Base-by-base conservation (phyloP, 2,329 filamentous ascomycete genomes). In the Xylariaceae sp. region DNA sequence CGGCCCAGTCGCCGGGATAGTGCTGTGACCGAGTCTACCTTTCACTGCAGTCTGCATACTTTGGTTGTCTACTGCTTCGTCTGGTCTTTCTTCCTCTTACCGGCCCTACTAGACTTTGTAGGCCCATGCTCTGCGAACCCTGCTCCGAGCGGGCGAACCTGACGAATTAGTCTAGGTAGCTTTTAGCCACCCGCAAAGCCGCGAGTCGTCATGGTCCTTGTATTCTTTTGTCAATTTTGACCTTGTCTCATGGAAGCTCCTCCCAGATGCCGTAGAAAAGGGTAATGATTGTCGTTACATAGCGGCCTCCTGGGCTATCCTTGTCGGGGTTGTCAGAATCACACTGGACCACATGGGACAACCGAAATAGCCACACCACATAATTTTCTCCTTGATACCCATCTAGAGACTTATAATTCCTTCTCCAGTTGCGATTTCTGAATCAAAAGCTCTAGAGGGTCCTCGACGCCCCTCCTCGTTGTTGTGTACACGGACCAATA, bases 271-370 rank as follows among this genome's bases (percentile, higher is more conserved):
- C 42, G 45, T 47, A 54, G 45, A 39, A 54, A 59, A 57, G 48
- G 56, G 56, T 37, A 60, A 60, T 54, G 54, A 59, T 59, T 59
- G 49, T 54, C 57, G 56, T 53, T 57, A 55, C 56, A 55, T 55
- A 50, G 54, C 45, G 47, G 47, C 45, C 42, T 45, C 46, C 51
- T 52, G 48, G 43, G 53, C 48, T 54, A 45, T 52, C 54, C 55
- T 55, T 55, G 53, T 50, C 51, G 49, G 55, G 51, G 49, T 54
- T 52, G 47, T 50, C 50, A 53, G 48, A 56, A 47, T 53, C 45
- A 54, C 51, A 50, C 55, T 53, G 51, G 54, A 51, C 57, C 55
- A 54, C 57, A 57, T 56, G 55, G 54, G 41, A 47, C 49, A 52
- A 51, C 48, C 50, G 49, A 59, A 58, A 55, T 57, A 60, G 56